Percentiles rank a stretch among this genome's conserved stretches.
These are phyloP conservation scores for Pyrrhoderma noxium DNA, from an alignment of 1,284 basidiomycete genomes.

Conservation along the genomic window DNA sequence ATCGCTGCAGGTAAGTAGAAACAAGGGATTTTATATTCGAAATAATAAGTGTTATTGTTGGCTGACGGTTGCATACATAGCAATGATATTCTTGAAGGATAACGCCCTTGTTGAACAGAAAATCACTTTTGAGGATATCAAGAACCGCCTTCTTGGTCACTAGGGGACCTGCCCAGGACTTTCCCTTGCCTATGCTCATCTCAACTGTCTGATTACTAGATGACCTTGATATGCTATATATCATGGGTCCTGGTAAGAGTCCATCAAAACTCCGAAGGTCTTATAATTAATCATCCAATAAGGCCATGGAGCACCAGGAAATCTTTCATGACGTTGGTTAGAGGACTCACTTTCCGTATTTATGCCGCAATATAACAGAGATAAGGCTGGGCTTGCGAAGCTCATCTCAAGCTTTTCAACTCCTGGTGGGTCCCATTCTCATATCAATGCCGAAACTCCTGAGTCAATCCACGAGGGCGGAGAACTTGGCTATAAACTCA, in stretches of 20 bases:
- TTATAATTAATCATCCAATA: background rate
- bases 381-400: conserved; percentile 54
- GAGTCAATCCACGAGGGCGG: conserved; percentile 88
- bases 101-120: conserved; percentile 63
- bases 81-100: conserved; percentile 75
- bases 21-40: no score
- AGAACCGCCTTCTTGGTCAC: conserved; percentile 70
- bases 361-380: conserved; percentile 64
- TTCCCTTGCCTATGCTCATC: conserved; percentile 71
- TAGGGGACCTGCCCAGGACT: conserved; percentile 79
- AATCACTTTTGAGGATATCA: conserved; percentile 62
- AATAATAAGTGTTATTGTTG: no score
- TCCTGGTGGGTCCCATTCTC: conserved; percentile 57
- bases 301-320: conserved; percentile 77
- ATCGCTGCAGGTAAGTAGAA: conserved; percentile 59
- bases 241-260: conserved; percentile 57
- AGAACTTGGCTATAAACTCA: conserved; percentile 83
- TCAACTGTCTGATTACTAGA: conserved; percentile 69
- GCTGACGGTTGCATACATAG: conserved; percentile 27
- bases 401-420: conserved; percentile 60
- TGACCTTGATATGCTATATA: conserved; percentile 54
- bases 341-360: conserved; percentile 73
- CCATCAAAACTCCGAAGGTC: conserved; percentile 9
- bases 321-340: conserved; percentile 75
- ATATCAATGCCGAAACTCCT: conserved; percentile 75